Percentiles rank a stretch among this genome's conserved stretches.
phyloP scores from a whole-genome alignment of 495 filamentous ascomycete genomes.

The Podospora bellae-mahoneyi region DNA sequence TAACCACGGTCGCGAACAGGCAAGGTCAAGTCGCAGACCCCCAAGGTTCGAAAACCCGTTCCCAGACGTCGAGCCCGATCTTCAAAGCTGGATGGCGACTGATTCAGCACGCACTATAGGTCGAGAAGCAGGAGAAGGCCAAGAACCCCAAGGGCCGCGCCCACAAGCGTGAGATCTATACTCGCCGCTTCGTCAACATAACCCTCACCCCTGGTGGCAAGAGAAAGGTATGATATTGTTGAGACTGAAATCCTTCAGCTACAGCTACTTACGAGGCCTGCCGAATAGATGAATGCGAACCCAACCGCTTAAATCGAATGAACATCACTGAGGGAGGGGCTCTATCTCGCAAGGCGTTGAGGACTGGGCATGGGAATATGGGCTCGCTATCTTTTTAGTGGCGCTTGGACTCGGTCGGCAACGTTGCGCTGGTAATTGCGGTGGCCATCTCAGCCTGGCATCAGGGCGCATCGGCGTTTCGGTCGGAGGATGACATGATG shows the following conservation, averaged over 20 bases:
- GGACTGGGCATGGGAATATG: background rate
- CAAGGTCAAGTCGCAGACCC: slow-evolving; percentile 51
- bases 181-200: slow-evolving; percentile 97
- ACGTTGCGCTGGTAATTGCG: slow-evolving; percentile 1
- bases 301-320: slow-evolving; percentile 38
- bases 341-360: background rate
- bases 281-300: slow-evolving; percentile 49
- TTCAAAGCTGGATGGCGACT: background rate
- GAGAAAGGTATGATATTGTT: slow-evolving; percentile 69
- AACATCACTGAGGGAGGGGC: background rate
- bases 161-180: slow-evolving; percentile 95
- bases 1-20: slow-evolving; percentile 23
- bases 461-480: slow-evolving; percentile 11
- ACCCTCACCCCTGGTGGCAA: slow-evolving; percentile 92
- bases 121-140: slow-evolving; percentile 84
- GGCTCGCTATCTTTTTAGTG: slow-evolving; percentile 1
- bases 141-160: slow-evolving; percentile 96
- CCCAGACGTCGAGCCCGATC: slow-evolving; percentile 1
- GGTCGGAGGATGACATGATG: slow-evolving; percentile 27
- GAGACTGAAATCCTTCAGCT: background rate
- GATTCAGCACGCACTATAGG: slow-evolving; percentile 41
- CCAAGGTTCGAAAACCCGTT: slow-evolving; percentile 38
- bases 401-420: slow-evolving; percentile 16
- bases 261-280: background rate
- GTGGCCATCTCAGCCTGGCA: background rate